Base-by-base conservation (phyloP, 129 eudicot species). In the Centaurea solstitialis region DNA sequence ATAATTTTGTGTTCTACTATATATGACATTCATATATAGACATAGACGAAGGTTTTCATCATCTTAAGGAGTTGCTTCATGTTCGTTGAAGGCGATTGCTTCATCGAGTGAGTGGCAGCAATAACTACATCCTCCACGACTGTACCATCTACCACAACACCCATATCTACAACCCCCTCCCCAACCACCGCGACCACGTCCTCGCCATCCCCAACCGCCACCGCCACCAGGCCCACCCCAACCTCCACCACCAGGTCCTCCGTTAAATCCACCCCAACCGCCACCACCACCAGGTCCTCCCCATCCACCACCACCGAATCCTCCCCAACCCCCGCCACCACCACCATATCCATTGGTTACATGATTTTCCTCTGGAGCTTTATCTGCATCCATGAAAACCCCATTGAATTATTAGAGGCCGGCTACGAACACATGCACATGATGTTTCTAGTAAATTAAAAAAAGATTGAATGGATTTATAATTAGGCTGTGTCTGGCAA, bases 111-210 rank as follows among this genome's bases (percentile, higher is more conserved):
- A 76, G 21, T 38, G 67, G 13, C 81, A 82, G 7, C 86, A 82
- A 15, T 26, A 72, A n/a, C 81, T 64, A 39, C 76, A 76, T 7
- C 83, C 81, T 72, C 80, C 28, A 53, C 81, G 68, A 41, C 73
- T 22, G 23, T 69, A 57, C 85, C 83, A 61, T 41, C 78, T 13
- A 41, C 87, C 84, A 21, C 87, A 85, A 12, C 87, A 79, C 50
- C 87, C 87, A 8, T 35, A 84, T 68, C 84, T 74, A 79, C 88
- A 85, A 81, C 88, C 85, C 22, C 88, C 70, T 38, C 82, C 79
- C 22, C 81, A 23, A 4, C 78, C 61, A n/a, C 78, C 17, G 22
- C 82, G 72, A 1, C 86, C 72, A 38, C 70, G 70, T 23, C 72
- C 35, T 10, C 75, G 62, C 13, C 87, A 70, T 5, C 86, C 79